phyloP scores from a whole-genome alignment of 2,329 filamentous ascomycete genomes.

The Monosporascus sp. region DNA sequence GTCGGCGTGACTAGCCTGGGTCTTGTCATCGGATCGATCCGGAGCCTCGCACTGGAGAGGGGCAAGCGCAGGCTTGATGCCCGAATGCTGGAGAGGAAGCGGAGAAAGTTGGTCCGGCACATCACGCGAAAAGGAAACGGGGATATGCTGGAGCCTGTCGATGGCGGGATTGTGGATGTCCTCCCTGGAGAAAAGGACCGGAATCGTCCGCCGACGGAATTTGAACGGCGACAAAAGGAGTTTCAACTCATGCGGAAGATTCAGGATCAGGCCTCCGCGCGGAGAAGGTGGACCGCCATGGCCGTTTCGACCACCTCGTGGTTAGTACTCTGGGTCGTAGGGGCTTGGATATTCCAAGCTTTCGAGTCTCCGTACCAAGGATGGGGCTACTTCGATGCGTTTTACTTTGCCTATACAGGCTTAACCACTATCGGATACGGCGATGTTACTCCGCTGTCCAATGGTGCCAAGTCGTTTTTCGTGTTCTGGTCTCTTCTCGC shows the following conservation, averaged over 20 bases:
- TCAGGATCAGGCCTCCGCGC: conserved; percentile 57
- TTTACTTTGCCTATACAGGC: conserved; percentile 83
- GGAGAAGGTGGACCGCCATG: conserved; percentile 71
- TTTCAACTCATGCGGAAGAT: conserved; percentile 80
- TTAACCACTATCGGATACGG: conserved; percentile 86
- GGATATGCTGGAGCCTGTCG: conserved; percentile 45
- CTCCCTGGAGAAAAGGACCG: conserved; percentile 9
- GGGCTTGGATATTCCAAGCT: conserved; percentile 66
- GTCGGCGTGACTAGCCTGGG: conserved; percentile 80
- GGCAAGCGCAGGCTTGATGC: conserved; percentile 49
- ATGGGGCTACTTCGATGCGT: conserved; percentile 71
- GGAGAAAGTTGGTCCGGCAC: conserved; percentile 40
- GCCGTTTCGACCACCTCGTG: conserved; percentile 63
- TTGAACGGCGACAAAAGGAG: conserved; percentile 60
- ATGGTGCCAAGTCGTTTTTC: conserved; percentile 77
- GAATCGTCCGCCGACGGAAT: conserved; percentile 34
- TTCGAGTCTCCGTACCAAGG: conserved; percentile 48
- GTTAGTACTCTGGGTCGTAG: conserved; percentile 71
- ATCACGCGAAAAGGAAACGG: conserved; percentile 42
- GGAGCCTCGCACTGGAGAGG: conserved; percentile 57
- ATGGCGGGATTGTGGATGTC: conserved; percentile 13
- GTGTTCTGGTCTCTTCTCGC: conserved; percentile 89
- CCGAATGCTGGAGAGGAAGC: conserved; percentile 55
- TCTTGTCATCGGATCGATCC: conserved; percentile 76
- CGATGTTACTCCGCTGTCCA: conserved; percentile 70